These are phyloP conservation scores for Coniochaeta sp. DNA, from an alignment of 2,329 filamentous ascomycete species.

Conservation along the genomic window DNA sequence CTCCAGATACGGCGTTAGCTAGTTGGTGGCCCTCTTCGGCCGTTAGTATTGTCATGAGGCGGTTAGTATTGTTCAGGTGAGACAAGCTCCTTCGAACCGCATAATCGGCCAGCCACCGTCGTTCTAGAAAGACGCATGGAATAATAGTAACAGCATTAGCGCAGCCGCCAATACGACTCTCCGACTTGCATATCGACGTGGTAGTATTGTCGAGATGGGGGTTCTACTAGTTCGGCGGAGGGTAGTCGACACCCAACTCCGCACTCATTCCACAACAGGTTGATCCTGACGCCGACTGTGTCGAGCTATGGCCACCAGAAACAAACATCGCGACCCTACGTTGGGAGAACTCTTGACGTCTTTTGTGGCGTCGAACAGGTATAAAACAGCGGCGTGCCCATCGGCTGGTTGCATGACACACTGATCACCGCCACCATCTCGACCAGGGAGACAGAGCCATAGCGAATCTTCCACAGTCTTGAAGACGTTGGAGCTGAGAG, in stretches of 20 bases:
- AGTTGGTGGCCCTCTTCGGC: not conserved
- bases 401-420: not conserved
- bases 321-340: not conserved
- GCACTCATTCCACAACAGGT: not conserved
- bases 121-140: conserved; percentile 1
- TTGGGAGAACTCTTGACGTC: not conserved
- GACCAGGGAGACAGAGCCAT: not conserved
- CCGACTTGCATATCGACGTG: not conserved
- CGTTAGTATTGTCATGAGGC: not conserved
- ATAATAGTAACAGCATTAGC: not conserved
- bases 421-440: not conserved
- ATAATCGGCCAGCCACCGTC: not conserved
- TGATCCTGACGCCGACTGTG: not conserved
- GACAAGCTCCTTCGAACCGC: not conserved
- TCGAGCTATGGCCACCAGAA: not conserved
- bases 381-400: not conserved
- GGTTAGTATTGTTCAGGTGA: not conserved
- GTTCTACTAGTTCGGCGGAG: not conserved
- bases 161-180: not conserved
- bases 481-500: not conserved
- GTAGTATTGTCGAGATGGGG: not conserved
- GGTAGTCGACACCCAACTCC: not conserved
- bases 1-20: not conserved
- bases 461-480: not conserved
- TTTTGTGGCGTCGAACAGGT: not conserved